These are phyloP conservation scores for Paramecium biaurelia DNA, from an alignment of 73 alveolate species.

Conservation along the genomic window DNA sequence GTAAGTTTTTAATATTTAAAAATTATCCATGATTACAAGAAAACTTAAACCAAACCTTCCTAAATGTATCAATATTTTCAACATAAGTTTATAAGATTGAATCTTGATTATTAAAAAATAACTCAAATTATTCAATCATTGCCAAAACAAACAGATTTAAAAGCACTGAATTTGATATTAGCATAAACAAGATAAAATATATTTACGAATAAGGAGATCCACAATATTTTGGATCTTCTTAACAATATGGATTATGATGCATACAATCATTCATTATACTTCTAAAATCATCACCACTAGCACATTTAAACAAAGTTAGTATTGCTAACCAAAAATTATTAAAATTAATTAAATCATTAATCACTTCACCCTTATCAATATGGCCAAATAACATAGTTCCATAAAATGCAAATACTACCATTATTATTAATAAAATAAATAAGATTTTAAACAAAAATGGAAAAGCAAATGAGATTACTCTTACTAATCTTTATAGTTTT, in stretches of 20 bases:
- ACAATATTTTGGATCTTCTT: slow-evolving; percentile 6
- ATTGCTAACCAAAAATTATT: neutral
- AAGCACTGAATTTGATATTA: neutral
- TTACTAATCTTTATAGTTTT: neutral
- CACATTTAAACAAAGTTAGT: neutral
- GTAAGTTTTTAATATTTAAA: neutral
- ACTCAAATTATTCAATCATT: slow-evolving; percentile 27
- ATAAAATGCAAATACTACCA: neutral
- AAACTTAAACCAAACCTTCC: slow-evolving; percentile 3
- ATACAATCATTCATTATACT: slow-evolving; percentile 13
- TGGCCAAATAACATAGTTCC: neutral
- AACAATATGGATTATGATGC: slow-evolving; percentile 37
- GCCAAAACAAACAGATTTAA: slow-evolving; percentile 14
- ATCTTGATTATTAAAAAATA: neutral
- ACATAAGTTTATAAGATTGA: neutral
- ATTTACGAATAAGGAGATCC: slow-evolving; percentile 3
- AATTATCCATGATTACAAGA: neutral
- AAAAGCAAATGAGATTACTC: slow-evolving; percentile 28
- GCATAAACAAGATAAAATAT: neutral
- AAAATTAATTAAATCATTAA: slow-evolving; percentile 11
- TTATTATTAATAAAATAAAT: neutral
- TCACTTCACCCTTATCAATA: slow-evolving; percentile 25
- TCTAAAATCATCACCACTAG: slow-evolving; percentile 10
- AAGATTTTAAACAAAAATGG: neutral
- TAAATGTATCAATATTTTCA: neutral